Conservation (phyloP, 2,329 filamentous ascomycete genomes). For the Trichoderma afroharzianum region DNA sequence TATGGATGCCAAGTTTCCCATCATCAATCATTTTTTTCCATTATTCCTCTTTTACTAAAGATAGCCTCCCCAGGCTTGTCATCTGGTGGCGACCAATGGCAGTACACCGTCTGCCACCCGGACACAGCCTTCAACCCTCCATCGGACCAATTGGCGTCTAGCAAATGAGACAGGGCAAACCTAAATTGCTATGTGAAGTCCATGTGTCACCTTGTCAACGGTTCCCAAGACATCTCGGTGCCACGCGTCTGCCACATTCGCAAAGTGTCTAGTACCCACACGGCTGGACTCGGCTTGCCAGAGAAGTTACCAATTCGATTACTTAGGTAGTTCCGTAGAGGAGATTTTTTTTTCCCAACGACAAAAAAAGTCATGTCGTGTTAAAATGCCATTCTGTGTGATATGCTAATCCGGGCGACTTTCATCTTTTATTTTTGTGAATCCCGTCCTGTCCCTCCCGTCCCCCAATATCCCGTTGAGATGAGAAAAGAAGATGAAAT, state of each 20-base stretch:
- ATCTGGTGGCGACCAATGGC: slow-evolving; percentile 6
- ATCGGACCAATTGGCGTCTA: neutral
- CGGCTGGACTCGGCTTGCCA: neutral
- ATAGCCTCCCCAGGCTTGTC: neutral
- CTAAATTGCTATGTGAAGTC: neutral
- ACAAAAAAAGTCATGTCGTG: neutral
- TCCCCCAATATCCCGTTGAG: neutral
- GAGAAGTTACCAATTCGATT: slow-evolving; percentile 2
- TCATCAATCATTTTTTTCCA: neutral
- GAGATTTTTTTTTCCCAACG: neutral
- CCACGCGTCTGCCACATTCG: neutral
- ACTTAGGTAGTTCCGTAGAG: neutral
- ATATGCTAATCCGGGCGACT: slow-evolving; percentile 5
- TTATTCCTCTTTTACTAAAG: neutral
- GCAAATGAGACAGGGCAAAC: neutral
- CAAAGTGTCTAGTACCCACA: neutral
- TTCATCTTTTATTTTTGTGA: slow-evolving; percentile 3
- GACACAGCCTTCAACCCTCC: neutral
- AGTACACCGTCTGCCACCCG: slow-evolving; percentile 8
- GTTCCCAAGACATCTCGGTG: neutral
- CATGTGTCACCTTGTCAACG: neutral
- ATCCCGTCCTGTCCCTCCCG: slow-evolving; percentile 5
- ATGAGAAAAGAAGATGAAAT: neutral
- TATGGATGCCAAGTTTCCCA: neutral
- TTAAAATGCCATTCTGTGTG: slow-evolving; percentile 6